Evolutionary conservation across 78 protist genomes (phyloP), one percentile per base, ranked within the genome.

Genomic region (Dictyostelium discoideum): DNA sequence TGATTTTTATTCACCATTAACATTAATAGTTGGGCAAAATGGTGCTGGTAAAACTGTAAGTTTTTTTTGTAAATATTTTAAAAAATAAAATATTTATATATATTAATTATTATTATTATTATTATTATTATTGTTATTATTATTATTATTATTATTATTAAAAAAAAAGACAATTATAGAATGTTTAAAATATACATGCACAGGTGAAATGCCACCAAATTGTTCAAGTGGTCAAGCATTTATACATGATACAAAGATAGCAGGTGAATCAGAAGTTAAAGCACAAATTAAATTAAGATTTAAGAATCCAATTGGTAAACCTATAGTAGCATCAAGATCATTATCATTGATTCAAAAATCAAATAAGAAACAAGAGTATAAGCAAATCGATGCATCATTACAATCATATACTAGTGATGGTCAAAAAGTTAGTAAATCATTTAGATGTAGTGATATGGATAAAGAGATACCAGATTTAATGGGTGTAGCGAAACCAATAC

Each of bases 1-100:
- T 29, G 92, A 87, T 79, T 99, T 98, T 65, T 57, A 73, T 37
- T 54, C 96, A 13, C 99, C 99, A 6, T 89, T 99, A 44, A 99
- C 99, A 7, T 46, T 99, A 77, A 99, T 99, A 18, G 98, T 99
- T 3, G 99, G 99, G 0, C 63, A 13, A 11, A 99, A 99, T 78
- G 99, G 99, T 18, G 85, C 98, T 5, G 99, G 99, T 10, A 99
- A 99, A 93, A 99, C 99, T 63, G 99, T 98, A 54, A 60, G 97
- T 96, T 46, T 46, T 46, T 8, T 6, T 46, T 6, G 1, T n/a
- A n/a, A n/a, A n/a, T n/a, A n/a, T n/a, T n/a, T n/a, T n/a, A n/a
- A 3, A 44, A 44, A 44, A 44, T 2, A 44, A 32, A 32, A 32
- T 32, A 1, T 32, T 1, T 32, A 32, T 32, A 32, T 60, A 18